phyloP scores from a whole-genome alignment of 2,329 filamentous ascomycete genomes.

The Dactylellina parvicollis region DNA sequence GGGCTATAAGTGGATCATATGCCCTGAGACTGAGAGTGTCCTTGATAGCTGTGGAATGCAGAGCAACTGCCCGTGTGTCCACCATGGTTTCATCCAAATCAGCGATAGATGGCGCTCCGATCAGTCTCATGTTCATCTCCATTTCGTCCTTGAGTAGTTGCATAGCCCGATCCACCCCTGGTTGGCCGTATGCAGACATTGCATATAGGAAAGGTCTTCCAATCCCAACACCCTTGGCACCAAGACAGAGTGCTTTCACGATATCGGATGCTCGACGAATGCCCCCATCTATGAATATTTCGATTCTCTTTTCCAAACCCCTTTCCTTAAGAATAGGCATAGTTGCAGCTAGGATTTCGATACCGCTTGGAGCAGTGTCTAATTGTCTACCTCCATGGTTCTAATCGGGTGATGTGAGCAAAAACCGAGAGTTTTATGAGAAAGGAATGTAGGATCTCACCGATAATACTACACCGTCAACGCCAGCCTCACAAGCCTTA shows the following conservation, averaged over 20 bases:
- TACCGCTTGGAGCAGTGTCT: constrained; percentile 85
- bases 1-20: constrained; percentile 45
- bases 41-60: constrained; percentile 44
- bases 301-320: constrained; percentile 78
- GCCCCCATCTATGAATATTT: constrained; percentile 91
- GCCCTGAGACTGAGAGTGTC: constrained; percentile 43
- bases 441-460: constrained; percentile 1
- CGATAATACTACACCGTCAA: constrained; percentile 89
- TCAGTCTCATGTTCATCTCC: constrained; percentile 98
- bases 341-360: constrained; percentile 92
- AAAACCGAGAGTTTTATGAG: not conserved
- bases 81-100: constrained; percentile 83
- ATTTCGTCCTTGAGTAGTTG: constrained; percentile 93
- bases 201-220: constrained; percentile 94
- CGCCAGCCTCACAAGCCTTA: constrained; percentile 80
- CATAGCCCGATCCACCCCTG: constrained; percentile 91
- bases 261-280: constrained; percentile 91
- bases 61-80: constrained; percentile 69
- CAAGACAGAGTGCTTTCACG: constrained; percentile 91
- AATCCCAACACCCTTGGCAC: constrained; percentile 91
- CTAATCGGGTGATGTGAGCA: constrained; percentile 1
- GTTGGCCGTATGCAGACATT: constrained; percentile 89
- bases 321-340: constrained; percentile 83
- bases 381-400: constrained; percentile 97
- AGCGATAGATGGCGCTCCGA: constrained; percentile 78